phyloP scores from a whole-genome alignment of 495 filamentous ascomycete genomes.

The Viridothelium virens region DNA sequence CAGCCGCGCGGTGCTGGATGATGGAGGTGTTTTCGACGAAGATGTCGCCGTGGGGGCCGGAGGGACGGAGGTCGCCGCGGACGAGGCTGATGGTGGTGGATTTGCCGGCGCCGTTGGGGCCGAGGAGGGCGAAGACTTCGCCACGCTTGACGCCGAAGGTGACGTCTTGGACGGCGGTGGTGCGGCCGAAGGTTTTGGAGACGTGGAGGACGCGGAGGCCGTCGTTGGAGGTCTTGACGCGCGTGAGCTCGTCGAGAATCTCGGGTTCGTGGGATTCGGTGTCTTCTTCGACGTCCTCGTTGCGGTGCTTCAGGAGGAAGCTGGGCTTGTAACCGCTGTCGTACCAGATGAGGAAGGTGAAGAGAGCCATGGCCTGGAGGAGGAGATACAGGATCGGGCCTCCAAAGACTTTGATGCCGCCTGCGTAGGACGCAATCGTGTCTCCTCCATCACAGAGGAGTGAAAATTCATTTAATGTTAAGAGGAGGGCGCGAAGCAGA shows the following conservation, averaged over 20 bases:
- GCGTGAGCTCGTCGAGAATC: conserved; percentile 40
- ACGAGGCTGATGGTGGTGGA: conserved; percentile 77
- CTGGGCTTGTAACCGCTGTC: conserved; percentile 56
- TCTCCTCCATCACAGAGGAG: conserved; percentile 52
- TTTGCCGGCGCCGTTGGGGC: conserved; percentile 85
- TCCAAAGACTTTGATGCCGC: conserved; percentile 63
- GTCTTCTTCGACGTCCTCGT: conserved; percentile 41
- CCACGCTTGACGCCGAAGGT: conserved; percentile 69
- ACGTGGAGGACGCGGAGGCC: conserved; percentile 69
- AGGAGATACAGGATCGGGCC: conserved; percentile 72
- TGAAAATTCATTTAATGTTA: conserved; percentile 71
- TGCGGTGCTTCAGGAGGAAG: conserved; percentile 33
- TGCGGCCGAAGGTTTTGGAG: conserved; percentile 62
- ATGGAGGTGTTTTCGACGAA: conserved; percentile 68
- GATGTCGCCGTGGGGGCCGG: conserved; percentile 49
- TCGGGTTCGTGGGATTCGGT: conserved; percentile 40
- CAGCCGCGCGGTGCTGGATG: conserved; percentile 52
- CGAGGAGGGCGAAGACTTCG: conserved; percentile 77
- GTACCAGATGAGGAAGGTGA: conserved; percentile 59
- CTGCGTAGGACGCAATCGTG: conserved; percentile 58
- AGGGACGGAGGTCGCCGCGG: conserved; percentile 70
- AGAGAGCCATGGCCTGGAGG: conserved; percentile 57
- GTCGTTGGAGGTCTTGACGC: conserved; percentile 46
- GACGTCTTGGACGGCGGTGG: conserved; percentile 70
- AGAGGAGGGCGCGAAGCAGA: conserved; percentile 59